Percentiles rank a stretch among this genome's conserved stretches.
Evolutionary conservation across 2,329 filamentous ascomycete species (phyloP).

Genomic region (Colletotrichum brevisporum): DNA sequence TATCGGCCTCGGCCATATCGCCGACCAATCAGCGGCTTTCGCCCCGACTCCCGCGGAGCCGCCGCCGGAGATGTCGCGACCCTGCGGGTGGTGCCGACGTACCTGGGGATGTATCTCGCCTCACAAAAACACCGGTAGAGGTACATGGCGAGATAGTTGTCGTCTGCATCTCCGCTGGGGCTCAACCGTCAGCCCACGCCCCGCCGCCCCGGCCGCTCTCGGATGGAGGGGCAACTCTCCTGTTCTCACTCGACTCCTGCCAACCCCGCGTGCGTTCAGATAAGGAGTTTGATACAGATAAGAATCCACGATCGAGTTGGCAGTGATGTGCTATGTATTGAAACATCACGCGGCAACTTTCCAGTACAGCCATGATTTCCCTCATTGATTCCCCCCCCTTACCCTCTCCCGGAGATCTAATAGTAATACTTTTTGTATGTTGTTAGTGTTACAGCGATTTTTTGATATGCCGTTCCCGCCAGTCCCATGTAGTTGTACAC

Average conservation of each 20-base stretch:
- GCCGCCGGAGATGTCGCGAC: slow-evolving; percentile 36
- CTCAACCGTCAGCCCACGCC: no score
- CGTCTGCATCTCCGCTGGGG: slow-evolving; percentile 24
- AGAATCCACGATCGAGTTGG: background rate
- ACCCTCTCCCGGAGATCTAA: background rate
- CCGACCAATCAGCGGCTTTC: slow-evolving; percentile 39
- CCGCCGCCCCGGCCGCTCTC: no score
- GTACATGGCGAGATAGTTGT: no score
- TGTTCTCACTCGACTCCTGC: no score
- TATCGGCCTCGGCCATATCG: slow-evolving; percentile 27
- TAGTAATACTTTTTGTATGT: slow-evolving; percentile 15
- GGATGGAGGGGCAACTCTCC: no score
- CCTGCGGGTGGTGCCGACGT: background rate
- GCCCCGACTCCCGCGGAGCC: slow-evolving; percentile 41
- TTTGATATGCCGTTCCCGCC: slow-evolving; percentile 28
- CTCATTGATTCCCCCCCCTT: slow-evolving; percentile 7
- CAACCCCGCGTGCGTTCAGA: no score
- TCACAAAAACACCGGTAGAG: no score
- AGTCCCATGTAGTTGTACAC: slow-evolving; percentile 12
- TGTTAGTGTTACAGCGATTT: slow-evolving; percentile 33
- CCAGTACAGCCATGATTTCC: slow-evolving; percentile 12
- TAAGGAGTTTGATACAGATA: no score
- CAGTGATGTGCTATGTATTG: slow-evolving; percentile 36
- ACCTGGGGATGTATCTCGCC: background rate
- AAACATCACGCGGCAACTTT: slow-evolving; percentile 1